These are phyloP conservation scores for Leavenworthia alabamica DNA, from an alignment of 345 rosid genomes.

Conservation along the genomic window DNA sequence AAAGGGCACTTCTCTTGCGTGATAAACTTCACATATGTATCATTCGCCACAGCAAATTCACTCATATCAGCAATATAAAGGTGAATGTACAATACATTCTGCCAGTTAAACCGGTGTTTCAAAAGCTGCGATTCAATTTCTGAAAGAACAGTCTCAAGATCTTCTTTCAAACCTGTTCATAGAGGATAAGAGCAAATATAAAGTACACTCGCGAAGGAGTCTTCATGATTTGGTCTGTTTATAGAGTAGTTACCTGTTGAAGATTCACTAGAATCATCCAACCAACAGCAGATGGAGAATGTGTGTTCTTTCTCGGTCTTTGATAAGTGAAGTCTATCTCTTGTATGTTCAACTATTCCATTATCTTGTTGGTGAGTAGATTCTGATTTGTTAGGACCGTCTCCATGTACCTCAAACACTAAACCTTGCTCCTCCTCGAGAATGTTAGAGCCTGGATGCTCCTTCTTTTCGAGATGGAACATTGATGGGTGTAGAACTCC, in stretches of 20 bases:
- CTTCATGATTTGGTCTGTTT: background rate
- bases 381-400: constrained; percentile 32
- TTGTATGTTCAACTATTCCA: constrained; percentile 36
- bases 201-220: background rate
- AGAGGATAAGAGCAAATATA: background rate
- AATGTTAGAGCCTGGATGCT: constrained; percentile 20
- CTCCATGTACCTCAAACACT: constrained; percentile 64
- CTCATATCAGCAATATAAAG: constrained; percentile 85
- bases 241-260: constrained; percentile 50
- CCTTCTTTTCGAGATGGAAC: constrained; percentile 72
- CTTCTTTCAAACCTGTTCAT: constrained; percentile 62
- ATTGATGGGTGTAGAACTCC: constrained; percentile 77
- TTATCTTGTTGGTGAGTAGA: constrained; percentile 25
- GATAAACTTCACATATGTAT: constrained; percentile 75
- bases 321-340: constrained; percentile 42
- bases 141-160: constrained; percentile 50
- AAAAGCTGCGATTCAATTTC: constrained; percentile 56
- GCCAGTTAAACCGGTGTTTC: constrained; percentile 58
- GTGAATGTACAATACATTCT: constrained; percentile 77
- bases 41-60: constrained; percentile 70
- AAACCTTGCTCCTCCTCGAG: constrained; percentile 33
- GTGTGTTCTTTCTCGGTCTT: constrained; percentile 44
- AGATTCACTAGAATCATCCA: constrained; percentile 44
- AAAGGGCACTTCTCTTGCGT: constrained; percentile 83
- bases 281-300: constrained; percentile 82